Conservation (phyloP, 164 flowering plant genomes). For the Kingdonia uniflora region DNA sequence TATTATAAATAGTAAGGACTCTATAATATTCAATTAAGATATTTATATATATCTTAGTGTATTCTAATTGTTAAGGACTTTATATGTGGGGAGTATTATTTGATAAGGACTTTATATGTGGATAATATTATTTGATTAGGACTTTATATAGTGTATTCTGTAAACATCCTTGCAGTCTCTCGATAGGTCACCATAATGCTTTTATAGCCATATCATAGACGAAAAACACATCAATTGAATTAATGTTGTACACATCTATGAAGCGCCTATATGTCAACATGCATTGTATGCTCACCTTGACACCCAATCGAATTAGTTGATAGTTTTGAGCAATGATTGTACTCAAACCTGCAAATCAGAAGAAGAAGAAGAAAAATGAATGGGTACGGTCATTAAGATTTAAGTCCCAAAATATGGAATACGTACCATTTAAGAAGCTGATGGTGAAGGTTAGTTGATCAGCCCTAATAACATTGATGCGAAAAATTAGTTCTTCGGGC, state of each 20-base stretch:
- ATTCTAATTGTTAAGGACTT: too few species aligned
- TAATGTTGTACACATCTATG: not conserved
- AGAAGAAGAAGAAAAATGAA: too few species aligned
- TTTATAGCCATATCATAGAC: conserved; percentile 17
- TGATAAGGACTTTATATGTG: too few species aligned
- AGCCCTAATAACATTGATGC: conserved; percentile 23
- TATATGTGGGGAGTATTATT: too few species aligned
- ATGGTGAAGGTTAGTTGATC: conserved; percentile 28
- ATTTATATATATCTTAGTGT: too few species aligned
- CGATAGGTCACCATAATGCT: conserved; percentile 22
- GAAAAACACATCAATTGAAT: not conserved
- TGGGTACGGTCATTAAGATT: too few species aligned
- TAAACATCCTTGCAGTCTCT: conserved; percentile 15
- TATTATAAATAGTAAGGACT: too few species aligned
- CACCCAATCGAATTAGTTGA: conserved; percentile 20
- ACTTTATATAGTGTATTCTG: too few species aligned
- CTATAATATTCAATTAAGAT: too few species aligned
- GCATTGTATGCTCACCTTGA: conserved; percentile 8
- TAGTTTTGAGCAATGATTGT: conserved; percentile 23
- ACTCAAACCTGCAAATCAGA: conserved; percentile 25
- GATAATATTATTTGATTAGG: too few species aligned
- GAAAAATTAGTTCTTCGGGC: conserved; percentile 23
- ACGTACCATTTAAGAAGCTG: conserved; percentile 25
- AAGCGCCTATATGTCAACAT: too few species aligned
- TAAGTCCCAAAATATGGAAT: too few species aligned